Evolutionary conservation across 23 red algal genomes (phyloP), one percentile per base, ranked within the genome.

Genomic region (Gracilaria domingensis): DNA sequence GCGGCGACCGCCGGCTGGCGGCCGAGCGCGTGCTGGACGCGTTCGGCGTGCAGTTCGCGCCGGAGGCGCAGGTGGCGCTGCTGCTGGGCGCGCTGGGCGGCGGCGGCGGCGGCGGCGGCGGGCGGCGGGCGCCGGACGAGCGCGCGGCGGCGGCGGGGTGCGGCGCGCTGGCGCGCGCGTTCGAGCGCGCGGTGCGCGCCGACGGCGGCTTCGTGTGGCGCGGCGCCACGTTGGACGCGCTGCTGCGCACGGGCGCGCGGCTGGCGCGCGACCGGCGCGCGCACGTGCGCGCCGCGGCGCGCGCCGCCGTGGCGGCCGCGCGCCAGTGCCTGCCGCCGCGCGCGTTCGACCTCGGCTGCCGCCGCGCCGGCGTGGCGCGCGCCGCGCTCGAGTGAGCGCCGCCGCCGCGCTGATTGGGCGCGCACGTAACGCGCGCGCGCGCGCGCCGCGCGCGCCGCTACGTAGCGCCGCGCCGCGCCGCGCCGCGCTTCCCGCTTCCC

Each of bases 141-240:
- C 71, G 87, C 53, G 71, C 70, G 53, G 61, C 64, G 61, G 39
- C 50, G 28, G 77, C n/a, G 17, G 86, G 71, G 13, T 89, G 86
- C 25, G 72, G 6, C n/a, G 25, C 13, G 72, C 48, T 89, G 33
- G 74, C 11, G 45, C 67, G 71, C 48, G 71, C 67, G 54, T 79
- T 89, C 47, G 72, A 80, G 54, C 54, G 81, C 35, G 81, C 80
- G 12, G 54, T 42, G 37, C 55, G 55, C 25, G 13, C 12, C 30
- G 66, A 37, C 16, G 69, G 71, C 39, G 87, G 87, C 51, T 80
- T 90, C 48, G 74, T 90, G 73, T 90, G 87, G 87, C 21, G n/a
- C 18, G 57, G n/a, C 33, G 76, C 28, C 25, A 9, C 44, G 57
- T 20, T 90, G 87, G 13, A 90, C 16, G 11, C n/a, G 74, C 45